phyloP scores from a whole-genome alignment of 2,329 filamentous ascomycete genomes.

The Clonostachys rosea region DNA sequence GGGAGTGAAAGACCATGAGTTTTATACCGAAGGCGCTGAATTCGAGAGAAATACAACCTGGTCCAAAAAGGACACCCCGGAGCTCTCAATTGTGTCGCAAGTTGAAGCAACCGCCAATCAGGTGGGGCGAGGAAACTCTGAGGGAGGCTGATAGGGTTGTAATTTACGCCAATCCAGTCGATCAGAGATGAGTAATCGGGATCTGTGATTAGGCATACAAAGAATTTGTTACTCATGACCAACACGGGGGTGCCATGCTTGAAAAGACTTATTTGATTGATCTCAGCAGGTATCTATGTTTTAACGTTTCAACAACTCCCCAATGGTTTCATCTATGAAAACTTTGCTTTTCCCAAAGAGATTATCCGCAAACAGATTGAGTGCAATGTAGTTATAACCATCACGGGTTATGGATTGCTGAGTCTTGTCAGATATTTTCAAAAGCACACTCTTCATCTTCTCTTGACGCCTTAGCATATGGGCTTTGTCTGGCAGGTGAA shows the following conservation, averaged over 20 bases:
- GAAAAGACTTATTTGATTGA: too few species aligned
- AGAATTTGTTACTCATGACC: neutral
- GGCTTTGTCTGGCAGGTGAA: neutral
- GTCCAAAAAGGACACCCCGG: neutral
- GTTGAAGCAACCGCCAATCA: neutral
- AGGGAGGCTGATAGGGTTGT: neutral
- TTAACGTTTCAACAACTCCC: neutral
- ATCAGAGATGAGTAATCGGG: neutral
- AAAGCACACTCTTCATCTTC: constrained; percentile 2
- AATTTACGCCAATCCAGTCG: neutral
- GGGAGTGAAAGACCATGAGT: neutral
- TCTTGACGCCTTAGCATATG: neutral
- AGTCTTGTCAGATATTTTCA: neutral
- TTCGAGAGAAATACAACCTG: neutral
- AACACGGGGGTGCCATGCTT: too few species aligned
- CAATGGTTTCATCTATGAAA: neutral
- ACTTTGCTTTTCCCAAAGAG: neutral
- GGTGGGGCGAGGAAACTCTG: neutral
- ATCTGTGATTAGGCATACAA: neutral
- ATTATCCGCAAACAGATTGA: neutral
- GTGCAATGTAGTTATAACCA: constrained; percentile 1
- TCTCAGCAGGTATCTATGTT: too few species aligned
- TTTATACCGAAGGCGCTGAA: constrained; percentile 2
- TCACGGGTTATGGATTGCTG: neutral
- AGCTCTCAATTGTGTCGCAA: neutral